Evolutionary conservation across 2,329 filamentous ascomycete genomes (phyloP).

Genomic region (Trichoderma endophyticum): DNA sequence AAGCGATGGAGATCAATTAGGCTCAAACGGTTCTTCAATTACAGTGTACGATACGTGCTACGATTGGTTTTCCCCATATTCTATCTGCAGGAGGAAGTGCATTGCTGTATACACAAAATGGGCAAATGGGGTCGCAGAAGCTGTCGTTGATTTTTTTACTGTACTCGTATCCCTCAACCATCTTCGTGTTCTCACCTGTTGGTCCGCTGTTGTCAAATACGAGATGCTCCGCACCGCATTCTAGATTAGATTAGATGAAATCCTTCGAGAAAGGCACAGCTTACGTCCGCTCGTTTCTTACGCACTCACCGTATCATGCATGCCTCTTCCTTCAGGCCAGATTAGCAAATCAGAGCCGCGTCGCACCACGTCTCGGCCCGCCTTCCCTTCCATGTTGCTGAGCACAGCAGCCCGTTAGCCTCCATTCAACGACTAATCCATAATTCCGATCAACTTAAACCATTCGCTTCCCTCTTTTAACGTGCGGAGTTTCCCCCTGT

Average conservation of each 20-base stretch:
- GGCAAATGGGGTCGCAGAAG: not conserved
- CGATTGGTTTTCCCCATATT: not conserved
- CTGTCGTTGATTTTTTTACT: not conserved
- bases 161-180: not conserved
- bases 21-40: not conserved
- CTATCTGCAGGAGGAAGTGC: not conserved
- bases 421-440: not conserved
- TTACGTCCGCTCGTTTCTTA: not conserved
- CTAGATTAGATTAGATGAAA: not conserved
- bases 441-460: not conserved
- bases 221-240: not conserved
- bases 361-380: not conserved
- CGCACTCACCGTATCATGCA: not conserved
- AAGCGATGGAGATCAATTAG: not conserved
- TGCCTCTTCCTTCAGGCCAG: not conserved
- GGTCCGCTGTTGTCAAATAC: not conserved
- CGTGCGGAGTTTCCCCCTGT: conserved; percentile 13
- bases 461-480: not conserved
- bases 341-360: not conserved
- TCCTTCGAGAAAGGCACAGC: not conserved
- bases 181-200: not conserved
- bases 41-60: not conserved
- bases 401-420: not conserved
- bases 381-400: not conserved
- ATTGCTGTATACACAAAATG: not conserved